These are phyloP conservation scores for Murraya paniculata DNA, from an alignment of 345 rosid genomes.

Conservation along the genomic window DNA sequence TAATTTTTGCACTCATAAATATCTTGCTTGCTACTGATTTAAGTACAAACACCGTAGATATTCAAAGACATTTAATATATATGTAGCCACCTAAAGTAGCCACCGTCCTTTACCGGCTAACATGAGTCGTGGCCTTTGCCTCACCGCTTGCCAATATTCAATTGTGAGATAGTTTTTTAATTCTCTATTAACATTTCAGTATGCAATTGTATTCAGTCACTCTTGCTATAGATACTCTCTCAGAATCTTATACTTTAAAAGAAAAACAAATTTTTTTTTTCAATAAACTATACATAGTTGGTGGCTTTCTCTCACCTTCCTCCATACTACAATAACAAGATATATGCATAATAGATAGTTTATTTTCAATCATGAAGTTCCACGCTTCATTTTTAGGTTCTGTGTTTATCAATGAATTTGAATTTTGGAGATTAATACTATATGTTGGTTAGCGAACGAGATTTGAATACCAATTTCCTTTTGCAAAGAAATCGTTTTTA, in stretches of 20 bases:
- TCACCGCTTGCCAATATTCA: neutral
- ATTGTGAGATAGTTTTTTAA: neutral
- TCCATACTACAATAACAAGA: neutral
- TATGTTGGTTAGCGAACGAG: too few species aligned
- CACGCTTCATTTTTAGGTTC: neutral
- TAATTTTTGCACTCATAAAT: too few species aligned
- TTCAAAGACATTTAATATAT: too few species aligned
- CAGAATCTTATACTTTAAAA: neutral
- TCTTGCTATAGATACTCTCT: neutral
- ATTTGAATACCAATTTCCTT: too few species aligned
- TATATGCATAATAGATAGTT: neutral
- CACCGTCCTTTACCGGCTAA: neutral
- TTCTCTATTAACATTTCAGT: neutral
- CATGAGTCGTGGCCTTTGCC: neutral
- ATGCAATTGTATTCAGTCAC: neutral
- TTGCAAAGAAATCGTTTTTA: too few species aligned
- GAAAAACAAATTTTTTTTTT: too few species aligned
- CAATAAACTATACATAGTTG: neutral
- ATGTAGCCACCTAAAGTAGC: neutral
- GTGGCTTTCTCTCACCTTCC: neutral
- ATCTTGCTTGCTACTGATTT: neutral
- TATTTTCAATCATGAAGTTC: neutral
- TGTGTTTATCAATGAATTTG: neutral
- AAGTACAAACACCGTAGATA: neutral
- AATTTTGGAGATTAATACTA: neutral